Base-by-base conservation (phyloP, 192 early-diverging fungal species). In the Jimgerdemannia flammicorona region DNA sequence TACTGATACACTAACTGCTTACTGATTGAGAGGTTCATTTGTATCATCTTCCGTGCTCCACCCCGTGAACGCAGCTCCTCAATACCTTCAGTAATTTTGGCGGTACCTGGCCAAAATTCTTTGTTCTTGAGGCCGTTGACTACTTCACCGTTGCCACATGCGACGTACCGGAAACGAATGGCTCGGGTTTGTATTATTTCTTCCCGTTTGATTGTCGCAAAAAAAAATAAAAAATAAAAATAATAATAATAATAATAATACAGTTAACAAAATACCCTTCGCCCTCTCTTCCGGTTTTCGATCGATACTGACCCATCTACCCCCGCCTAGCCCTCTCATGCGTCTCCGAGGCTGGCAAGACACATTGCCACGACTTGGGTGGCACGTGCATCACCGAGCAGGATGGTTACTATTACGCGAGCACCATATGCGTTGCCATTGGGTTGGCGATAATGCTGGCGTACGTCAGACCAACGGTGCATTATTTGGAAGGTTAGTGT, bases 1-100 rank as follows among this genome's bases (percentile, higher is more conserved):
- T 6, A 14, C 14, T 10, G 49, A 59, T 59, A 59, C 49, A 10
- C 49, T 6, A 2, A 14, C 14, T 59, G 49, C 17, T 65, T 18
- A 3, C 17, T 49, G 20, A 40, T 44, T 29, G 40, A 64, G 44
- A 14, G 19, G 29, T 10, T 39, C 39, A 65, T 3, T 42, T 73
- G 10, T 43, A 65, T n/a, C 66, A 7, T 3, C 41, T 4, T n/a
- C 0, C 3, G 69, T 72, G 54, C 66, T 66, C 4, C 41, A 69
- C 14, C n/a, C n/a, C n/a, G 1, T 29, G 29, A 73, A 70, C 54
- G n/a, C 75, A 89, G 75, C 86, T 95, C 70, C 85, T 99, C 54
- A 97, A 97, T 79, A 99, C 98, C 2, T 80, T 98, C 71, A 93
- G 91, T 76, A 99, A 99, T 82, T 93, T 99, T 80, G 98, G 97